phyloP scores from a whole-genome alignment of 257 asterid species.

The Perilla frutescens region DNA sequence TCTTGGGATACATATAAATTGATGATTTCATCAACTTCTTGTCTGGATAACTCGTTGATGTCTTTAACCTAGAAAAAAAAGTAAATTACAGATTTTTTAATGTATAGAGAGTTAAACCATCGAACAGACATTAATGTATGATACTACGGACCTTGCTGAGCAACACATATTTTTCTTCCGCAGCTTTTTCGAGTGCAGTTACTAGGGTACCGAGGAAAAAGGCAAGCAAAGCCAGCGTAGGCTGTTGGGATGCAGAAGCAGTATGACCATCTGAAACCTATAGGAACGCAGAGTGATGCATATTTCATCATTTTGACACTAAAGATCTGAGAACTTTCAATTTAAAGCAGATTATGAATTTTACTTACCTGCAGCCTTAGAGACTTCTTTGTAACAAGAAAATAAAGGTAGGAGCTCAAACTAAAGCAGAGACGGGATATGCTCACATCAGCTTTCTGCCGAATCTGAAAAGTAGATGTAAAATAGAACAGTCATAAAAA shows the following conservation, averaged over 20 bases:
- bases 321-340: conserved; percentile 15
- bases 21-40: conserved; percentile 93
- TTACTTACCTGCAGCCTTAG: conserved; percentile 75
- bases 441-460: conserved; percentile 71
- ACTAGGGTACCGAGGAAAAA: conserved; percentile 68
- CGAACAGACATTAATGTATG: conserved; percentile 6
- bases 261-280: conserved; percentile 72
- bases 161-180: conserved; percentile 82
- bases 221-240: conserved; percentile 68
- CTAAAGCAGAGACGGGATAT: conserved; percentile 81
- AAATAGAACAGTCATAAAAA: not conserved
- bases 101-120: conserved; percentile 23
- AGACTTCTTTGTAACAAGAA: conserved; percentile 78
- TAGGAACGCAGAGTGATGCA: conserved; percentile 28
- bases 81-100: conserved; percentile 21
- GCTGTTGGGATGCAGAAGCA: conserved; percentile 73
- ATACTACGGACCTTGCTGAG: conserved; percentile 69
- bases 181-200: conserved; percentile 70
- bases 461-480: conserved; percentile 51
- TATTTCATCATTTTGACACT: conserved; percentile 22
- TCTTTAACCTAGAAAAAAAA: conserved; percentile 69
- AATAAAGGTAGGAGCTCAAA: conserved; percentile 89
- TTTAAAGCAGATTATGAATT: conserved; percentile 4
- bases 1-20: conserved; percentile 61
- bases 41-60: conserved; percentile 93